Percentiles rank a stretch among this genome's conserved stretches.
Conservation (phyloP, 176 grass and related monocot species). For the Stipa capillata region DNA sequence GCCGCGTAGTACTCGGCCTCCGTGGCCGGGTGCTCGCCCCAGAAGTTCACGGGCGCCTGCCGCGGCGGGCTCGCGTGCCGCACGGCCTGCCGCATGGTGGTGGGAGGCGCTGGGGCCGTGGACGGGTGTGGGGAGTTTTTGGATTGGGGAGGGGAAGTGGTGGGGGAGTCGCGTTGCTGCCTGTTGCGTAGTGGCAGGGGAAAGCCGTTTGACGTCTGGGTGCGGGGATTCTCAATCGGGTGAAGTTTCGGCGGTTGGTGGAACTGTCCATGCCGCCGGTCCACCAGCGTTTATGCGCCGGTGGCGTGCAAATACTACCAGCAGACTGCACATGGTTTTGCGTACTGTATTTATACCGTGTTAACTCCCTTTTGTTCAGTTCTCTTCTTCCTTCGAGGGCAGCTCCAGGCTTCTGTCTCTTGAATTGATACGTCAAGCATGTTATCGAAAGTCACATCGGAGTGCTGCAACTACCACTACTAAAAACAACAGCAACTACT, state of each 20-base stretch:
- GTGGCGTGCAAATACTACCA: neutral
- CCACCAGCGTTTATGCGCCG: neutral
- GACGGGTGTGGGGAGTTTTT: neutral
- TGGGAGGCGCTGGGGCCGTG: neutral
- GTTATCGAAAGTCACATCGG: neutral
- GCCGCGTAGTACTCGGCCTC: slow-evolving; percentile 69
- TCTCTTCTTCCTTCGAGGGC: too few species aligned
- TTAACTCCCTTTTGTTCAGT: too few species aligned
- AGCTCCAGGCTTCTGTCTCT: neutral
- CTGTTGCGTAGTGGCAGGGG: slow-evolving; percentile 27
- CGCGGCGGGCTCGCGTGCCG: neutral
- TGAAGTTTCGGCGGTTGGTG: neutral
- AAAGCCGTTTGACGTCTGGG: neutral
- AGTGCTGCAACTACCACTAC: too few species aligned
- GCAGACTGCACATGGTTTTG: too few species aligned
- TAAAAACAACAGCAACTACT: too few species aligned
- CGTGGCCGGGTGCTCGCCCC: slow-evolving; percentile 62
- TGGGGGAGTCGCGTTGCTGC: slow-evolving; percentile 12
- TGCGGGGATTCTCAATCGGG: neutral
- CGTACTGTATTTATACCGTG: too few species aligned
- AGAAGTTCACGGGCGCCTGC: slow-evolving; percentile 34
- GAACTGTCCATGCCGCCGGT: neutral
- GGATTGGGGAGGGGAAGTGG: slow-evolving; percentile 13
- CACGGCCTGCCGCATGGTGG: slow-evolving; percentile 15
- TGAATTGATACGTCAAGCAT: neutral